These are phyloP conservation scores for Bisporella sp. DNA, from an alignment of 2,329 filamentous ascomycete species.

Conservation along the genomic window DNA sequence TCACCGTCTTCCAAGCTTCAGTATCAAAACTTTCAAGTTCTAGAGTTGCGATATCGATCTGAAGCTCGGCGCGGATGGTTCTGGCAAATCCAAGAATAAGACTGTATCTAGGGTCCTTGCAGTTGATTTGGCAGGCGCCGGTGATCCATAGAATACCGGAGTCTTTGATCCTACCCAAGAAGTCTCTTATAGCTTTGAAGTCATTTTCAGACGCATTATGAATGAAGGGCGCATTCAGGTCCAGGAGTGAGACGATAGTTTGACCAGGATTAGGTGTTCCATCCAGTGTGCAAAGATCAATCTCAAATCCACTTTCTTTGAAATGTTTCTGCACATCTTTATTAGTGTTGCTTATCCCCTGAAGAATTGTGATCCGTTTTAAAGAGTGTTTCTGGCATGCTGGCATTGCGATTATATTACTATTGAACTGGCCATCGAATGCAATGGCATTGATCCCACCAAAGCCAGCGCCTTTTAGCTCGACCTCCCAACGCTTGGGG, in stretches of 20 bases:
- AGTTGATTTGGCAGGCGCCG: slow-evolving; percentile 12
- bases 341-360: background rate
- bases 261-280: background rate
- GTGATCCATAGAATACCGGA: slow-evolving; percentile 12
- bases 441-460: slow-evolving; percentile 20
- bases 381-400: background rate
- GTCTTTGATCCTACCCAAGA: slow-evolving; percentile 3
- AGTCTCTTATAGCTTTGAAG: slow-evolving; percentile 6
- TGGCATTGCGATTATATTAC: slow-evolving; percentile 15
- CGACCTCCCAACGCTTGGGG: slow-evolving; percentile 20
- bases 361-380: slow-evolving; percentile 2
- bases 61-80: slow-evolving; percentile 18
- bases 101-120: slow-evolving; percentile 16
- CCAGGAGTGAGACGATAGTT: slow-evolving; percentile 11
- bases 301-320: background rate
- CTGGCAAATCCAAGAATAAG: slow-evolving; percentile 16
- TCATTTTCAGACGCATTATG: slow-evolving; percentile 7
- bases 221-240: slow-evolving; percentile 18
- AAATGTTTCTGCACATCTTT: background rate
- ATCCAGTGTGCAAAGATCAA: background rate
- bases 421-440: slow-evolving; percentile 18
- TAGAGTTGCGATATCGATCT: slow-evolving; percentile 14
- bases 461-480: slow-evolving; percentile 26
- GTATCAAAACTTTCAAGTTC: slow-evolving; percentile 15
- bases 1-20: background rate